Percentiles rank a stretch among this genome's conserved stretches.
phyloP scores from a whole-genome alignment of 768 basidiomycete species.

The Leccinum subtestaceum region DNA sequence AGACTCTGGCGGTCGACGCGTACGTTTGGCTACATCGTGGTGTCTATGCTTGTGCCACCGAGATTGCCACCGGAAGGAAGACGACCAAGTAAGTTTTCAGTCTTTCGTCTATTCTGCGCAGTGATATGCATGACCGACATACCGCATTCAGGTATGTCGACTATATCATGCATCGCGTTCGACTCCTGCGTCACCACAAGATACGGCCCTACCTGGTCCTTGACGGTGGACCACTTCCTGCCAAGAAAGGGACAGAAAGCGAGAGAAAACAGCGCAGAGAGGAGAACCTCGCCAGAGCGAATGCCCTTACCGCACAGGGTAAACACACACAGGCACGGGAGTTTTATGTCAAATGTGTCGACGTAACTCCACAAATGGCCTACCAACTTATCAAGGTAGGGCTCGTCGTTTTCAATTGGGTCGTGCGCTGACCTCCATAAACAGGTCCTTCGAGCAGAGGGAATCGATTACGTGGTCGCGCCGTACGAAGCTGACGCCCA shows the following conservation, averaged over 20 bases:
- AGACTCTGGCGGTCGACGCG: constrained; percentile 88
- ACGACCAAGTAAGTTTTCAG: constrained; percentile 71
- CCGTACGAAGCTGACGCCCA: constrained; percentile 99
- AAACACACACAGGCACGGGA: constrained; percentile 81
- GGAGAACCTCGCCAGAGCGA: constrained; percentile 73
- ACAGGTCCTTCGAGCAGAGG: constrained; percentile 83
- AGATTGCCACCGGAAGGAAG: constrained; percentile 78
- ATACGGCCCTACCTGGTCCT: constrained; percentile 93
- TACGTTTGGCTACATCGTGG: constrained; percentile 95
- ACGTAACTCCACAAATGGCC: constrained; percentile 97
- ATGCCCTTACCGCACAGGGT: constrained; percentile 72
- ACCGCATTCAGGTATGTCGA: constrained; percentile 75
- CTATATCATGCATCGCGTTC: constrained; percentile 91
- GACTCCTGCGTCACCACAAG: constrained; percentile 78
- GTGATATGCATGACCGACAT: constrained; percentile 2
- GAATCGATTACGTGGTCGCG: constrained; percentile 83
- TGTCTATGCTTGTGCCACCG: constrained; percentile 84
- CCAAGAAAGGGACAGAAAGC: constrained; percentile 87
- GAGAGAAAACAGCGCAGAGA: constrained; percentile 74
- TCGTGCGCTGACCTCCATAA: constrained; percentile 5
- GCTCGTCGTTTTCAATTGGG: neutral
- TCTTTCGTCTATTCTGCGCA: neutral
- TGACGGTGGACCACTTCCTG: constrained; percentile 93
- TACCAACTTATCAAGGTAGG: constrained; percentile 92
- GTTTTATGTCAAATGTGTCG: constrained; percentile 84